phyloP scores from a whole-genome alignment of 2,329 filamentous ascomycete genomes.

The Dryadomyces quercus-mongolicae region DNA sequence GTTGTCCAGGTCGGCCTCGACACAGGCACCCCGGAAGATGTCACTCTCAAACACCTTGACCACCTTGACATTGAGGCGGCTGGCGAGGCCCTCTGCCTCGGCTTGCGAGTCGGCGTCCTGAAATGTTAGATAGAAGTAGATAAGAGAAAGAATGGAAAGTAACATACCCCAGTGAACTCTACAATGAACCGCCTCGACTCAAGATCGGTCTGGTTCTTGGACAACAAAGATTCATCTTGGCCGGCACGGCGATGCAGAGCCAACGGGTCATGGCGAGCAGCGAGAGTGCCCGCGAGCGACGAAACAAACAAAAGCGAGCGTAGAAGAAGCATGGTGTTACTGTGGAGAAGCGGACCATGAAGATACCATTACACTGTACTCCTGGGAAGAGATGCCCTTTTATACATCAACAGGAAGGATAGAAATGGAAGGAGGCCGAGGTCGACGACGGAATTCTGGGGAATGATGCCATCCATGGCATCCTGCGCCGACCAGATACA shows the following conservation, averaged over 20 bases:
- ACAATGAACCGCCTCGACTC: background rate
- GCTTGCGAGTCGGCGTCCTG: background rate
- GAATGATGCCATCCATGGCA: background rate
- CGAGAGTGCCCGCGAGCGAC: background rate
- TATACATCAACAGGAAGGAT: too few species aligned
- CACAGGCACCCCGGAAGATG: slow-evolving; percentile 3
- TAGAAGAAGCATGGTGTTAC: background rate
- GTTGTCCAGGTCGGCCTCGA: slow-evolving; percentile 4
- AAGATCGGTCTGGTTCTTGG: background rate
- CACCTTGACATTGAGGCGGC: slow-evolving; percentile 1
- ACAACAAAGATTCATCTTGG: background rate
- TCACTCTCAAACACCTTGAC: background rate
- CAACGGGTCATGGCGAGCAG: background rate
- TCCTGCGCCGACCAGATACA: too few species aligned
- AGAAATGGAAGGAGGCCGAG: too few species aligned
- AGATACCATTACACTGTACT: too few species aligned
- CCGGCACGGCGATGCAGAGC: background rate
- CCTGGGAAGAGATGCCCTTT: background rate
- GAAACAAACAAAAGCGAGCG: slow-evolving; percentile 1
- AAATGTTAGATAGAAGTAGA: background rate
- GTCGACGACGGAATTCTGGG: too few species aligned
- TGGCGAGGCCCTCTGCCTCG: background rate
- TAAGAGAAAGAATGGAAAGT: too few species aligned
- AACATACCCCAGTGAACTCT: background rate
- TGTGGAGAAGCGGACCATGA: background rate